Base-by-base conservation (phyloP, 164 flowering plant genomes). In the Tetracentron sinense region DNA sequence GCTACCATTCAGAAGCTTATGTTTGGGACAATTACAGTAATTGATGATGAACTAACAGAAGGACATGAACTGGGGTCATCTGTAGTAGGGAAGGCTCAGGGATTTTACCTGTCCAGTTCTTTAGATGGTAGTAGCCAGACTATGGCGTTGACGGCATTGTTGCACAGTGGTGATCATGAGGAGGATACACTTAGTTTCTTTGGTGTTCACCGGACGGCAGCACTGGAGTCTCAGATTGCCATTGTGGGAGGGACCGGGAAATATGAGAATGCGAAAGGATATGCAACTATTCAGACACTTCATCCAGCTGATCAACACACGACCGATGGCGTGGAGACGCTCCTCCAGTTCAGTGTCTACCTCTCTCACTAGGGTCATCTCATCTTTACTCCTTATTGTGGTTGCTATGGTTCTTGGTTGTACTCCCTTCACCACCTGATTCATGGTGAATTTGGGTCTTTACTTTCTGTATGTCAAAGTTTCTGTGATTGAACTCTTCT, bases 41-140 rank as follows among this genome's bases (percentile, higher is more conserved):
- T 84, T 19, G 88, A 84, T 42, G 88, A 84, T 59, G 77, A 78
- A 21, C 29, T 82, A 20, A 84, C 85, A 4, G 63, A 78, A 23
- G 71, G 77, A 11, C 84, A 81, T 22, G 83, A 78, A 7, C 66
- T 80, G 47, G 84, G 81, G 0, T 71, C 83, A 0, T 73, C 76
- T 1, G 86, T 81, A 27, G 25, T 83, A 0, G 92, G 89, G 0
- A 75, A 52, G 33, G 92, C 80, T 20, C 92, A 87, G 26, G 89
- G 89, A 11, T 84, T 87, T 60, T 84, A 87, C 77, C 25, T 87
- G 56, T 79, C 88, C 3, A 84, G 92, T 74, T 87, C 89, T 0
- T 30, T 78, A 30, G 89, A 87, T 33, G 89, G 88, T 0, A 80
- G 76, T 14, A 84, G 86, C 72, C 92, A 84, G 42, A 87, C 88